A percentile compares a stretch with the other conserved stretches of the same genome.
Conservation (phyloP, 805 yeast species). For the Monosporozyma aerobia region DNA sequence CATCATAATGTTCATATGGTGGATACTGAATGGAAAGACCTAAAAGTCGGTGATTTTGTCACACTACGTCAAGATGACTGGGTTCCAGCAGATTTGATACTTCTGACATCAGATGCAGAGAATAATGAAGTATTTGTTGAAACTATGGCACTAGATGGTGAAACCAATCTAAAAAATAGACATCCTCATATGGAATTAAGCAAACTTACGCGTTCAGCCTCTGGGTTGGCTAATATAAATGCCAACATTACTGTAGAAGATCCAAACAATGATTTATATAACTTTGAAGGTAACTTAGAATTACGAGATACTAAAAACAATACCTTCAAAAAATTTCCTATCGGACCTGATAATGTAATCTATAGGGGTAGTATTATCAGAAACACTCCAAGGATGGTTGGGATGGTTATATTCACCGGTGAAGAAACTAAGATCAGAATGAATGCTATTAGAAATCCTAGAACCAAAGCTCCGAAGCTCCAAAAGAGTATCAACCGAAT, state of each 20-base stretch:
- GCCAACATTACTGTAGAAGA: constrained; percentile 69
- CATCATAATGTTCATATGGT: constrained; percentile 17
- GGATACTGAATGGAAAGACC: constrained; percentile 54
- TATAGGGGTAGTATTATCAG: constrained; percentile 87
- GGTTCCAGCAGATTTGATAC: constrained; percentile 84
- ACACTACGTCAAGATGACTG: constrained; percentile 72
- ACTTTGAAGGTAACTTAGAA: constrained; percentile 71
- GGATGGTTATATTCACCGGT: constrained; percentile 85
- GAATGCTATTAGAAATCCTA: constrained; percentile 85
- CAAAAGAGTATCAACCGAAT: constrained; percentile 76
- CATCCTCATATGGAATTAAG: constrained; percentile 58
- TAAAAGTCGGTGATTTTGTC: constrained; percentile 83
- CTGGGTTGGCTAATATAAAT: constrained; percentile 40
- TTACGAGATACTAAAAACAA: constrained; percentile 30
- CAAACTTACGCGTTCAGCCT: constrained; percentile 40
- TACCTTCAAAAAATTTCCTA: constrained; percentile 40
- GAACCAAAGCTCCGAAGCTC: constrained; percentile 87
- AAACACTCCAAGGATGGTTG: constrained; percentile 67
- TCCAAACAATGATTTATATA: constrained; percentile 85
- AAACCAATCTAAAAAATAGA: constrained; percentile 78
- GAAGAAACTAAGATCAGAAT: constrained; percentile 92
- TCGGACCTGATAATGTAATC: constrained; percentile 73
- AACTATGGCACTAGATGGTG: constrained; percentile 97
- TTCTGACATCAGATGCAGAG: constrained; percentile 55
- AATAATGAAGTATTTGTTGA: constrained; percentile 70